These are phyloP conservation scores for Naganishia randhawae DNA, from an alignment of 768 basidiomycete genomes.

Conservation along the genomic window DNA sequence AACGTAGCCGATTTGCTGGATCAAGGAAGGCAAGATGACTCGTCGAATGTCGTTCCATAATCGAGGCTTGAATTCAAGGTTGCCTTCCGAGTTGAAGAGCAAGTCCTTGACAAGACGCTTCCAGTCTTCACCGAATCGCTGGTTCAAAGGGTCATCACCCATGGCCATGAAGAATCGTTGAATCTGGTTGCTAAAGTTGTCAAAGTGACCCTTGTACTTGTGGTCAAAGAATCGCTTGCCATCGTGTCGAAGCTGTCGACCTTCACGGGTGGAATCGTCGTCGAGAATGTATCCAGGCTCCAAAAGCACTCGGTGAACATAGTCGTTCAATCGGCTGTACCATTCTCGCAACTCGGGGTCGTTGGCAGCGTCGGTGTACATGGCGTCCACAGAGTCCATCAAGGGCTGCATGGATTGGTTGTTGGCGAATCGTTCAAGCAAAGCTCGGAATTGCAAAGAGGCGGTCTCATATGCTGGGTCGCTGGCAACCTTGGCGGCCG, in stretches of 20 bases:
- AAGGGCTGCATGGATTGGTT: slow-evolving; percentile 64
- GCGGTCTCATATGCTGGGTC: slow-evolving; percentile 61
- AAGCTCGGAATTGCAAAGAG: slow-evolving; percentile 64
- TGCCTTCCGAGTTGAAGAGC: slow-evolving; percentile 65
- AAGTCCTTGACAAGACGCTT: slow-evolving; percentile 73
- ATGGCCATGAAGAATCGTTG: slow-evolving; percentile 78
- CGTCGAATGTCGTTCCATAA: slow-evolving; percentile 80
- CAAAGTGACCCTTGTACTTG: slow-evolving; percentile 73
- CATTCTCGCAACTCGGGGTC: slow-evolving; percentile 73
- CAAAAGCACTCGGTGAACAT: slow-evolving; percentile 68
- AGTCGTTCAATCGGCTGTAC: slow-evolving; percentile 64
- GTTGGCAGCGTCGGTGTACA: slow-evolving; percentile 69
- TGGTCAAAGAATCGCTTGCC: slow-evolving; percentile 74
- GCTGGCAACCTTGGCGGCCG: slow-evolving; percentile 50
- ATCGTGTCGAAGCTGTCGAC: slow-evolving; percentile 61
- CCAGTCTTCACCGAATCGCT: slow-evolving; percentile 73
- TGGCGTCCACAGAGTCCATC: slow-evolving; percentile 64
- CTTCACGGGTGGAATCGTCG: slow-evolving; percentile 67
- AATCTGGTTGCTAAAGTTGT: slow-evolving; percentile 67
- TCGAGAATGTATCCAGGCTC: slow-evolving; percentile 84
- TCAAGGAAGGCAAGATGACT: slow-evolving; percentile 73
- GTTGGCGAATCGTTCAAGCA: slow-evolving; percentile 89
- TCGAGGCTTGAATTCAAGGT: slow-evolving; percentile 78
- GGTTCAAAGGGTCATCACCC: slow-evolving; percentile 78
- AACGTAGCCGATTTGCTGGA: slow-evolving; percentile 61